Evolutionary conservation across 1,139 yeast species (phyloP).

Genomic region (Candida mesenterica): DNA sequence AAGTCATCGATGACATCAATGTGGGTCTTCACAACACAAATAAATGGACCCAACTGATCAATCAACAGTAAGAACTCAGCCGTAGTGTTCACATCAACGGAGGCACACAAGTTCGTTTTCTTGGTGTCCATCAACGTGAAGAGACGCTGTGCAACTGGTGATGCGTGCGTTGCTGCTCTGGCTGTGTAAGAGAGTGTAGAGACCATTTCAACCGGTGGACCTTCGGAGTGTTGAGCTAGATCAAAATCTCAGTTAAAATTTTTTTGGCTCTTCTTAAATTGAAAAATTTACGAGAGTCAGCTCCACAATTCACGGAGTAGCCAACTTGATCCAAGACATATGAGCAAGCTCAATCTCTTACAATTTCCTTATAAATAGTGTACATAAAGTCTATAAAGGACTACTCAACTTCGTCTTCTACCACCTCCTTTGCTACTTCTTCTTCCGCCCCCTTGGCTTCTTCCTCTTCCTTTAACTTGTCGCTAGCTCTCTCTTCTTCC

Average conservation of each 20-base stretch:
- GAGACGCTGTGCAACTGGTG: constrained; percentile 78
- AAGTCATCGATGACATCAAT: constrained; percentile 91
- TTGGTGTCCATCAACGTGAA: constrained; percentile 74
- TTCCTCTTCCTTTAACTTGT: neutral
- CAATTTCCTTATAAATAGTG: neutral
- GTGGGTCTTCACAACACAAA: constrained; percentile 92
- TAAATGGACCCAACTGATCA: constrained; percentile 84
- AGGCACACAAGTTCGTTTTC: constrained; percentile 89
- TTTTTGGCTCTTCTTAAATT: neutral
- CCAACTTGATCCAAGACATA: too few species aligned
- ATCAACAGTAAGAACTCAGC: constrained; percentile 66
- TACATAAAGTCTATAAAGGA: neutral
- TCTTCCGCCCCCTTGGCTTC: neutral
- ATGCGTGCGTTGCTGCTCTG: constrained; percentile 69
- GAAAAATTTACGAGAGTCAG: too few species aligned
- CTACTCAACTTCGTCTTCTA: neutral
- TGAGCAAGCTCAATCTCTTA: too few species aligned
- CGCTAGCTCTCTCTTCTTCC: neutral
- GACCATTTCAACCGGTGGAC: constrained; percentile 16
- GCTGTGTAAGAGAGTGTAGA: constrained; percentile 49
- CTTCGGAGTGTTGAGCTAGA: neutral
- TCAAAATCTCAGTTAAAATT: neutral
- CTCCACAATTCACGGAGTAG: too few species aligned
- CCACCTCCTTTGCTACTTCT: constrained; percentile 1
- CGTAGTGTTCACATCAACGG: constrained; percentile 87